These are phyloP conservation scores for Tremella mesenterica DNA, from an alignment of 768 basidiomycete species.

Conservation along the genomic window DNA sequence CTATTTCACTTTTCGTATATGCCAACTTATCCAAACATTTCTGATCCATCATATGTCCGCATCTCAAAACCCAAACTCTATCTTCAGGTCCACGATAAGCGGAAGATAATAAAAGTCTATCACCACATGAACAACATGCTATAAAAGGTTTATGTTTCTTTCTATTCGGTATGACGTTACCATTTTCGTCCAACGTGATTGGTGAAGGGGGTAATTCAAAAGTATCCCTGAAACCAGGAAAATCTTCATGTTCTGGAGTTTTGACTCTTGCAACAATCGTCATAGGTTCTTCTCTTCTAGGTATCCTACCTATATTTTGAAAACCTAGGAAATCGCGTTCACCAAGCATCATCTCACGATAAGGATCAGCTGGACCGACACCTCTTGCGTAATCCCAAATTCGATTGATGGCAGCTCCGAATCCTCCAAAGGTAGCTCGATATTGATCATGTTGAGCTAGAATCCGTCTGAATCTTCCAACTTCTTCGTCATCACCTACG, in stretches of 20 bases:
- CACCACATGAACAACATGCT: conserved; percentile 25
- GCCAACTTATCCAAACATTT: conserved; percentile 28
- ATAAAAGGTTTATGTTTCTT: conserved; percentile 11
- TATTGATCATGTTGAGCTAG: background rate
- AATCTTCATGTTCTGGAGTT: background rate
- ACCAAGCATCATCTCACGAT: background rate
- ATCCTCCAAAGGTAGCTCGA: background rate
- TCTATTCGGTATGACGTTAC: conserved; percentile 13
- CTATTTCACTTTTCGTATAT: conserved; percentile 13
- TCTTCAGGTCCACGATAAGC: conserved; percentile 27
- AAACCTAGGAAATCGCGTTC: background rate
- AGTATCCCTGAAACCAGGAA: background rate
- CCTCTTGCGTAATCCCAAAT: background rate
- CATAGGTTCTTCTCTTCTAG: background rate
- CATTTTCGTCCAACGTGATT: conserved; percentile 34
- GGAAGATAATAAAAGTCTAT: conserved; percentile 28
- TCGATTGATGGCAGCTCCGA: background rate
- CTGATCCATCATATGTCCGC: conserved; percentile 41
- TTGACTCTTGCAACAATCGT: background rate
- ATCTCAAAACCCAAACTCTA: conserved; percentile 30
- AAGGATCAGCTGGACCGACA: background rate
- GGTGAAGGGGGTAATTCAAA: conserved; percentile 5
- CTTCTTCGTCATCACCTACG: background rate
- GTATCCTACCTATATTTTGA: background rate
- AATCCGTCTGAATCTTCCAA: background rate